Conservation (phyloP, 805 yeast species). For the Yarrowia keelungensis region DNA sequence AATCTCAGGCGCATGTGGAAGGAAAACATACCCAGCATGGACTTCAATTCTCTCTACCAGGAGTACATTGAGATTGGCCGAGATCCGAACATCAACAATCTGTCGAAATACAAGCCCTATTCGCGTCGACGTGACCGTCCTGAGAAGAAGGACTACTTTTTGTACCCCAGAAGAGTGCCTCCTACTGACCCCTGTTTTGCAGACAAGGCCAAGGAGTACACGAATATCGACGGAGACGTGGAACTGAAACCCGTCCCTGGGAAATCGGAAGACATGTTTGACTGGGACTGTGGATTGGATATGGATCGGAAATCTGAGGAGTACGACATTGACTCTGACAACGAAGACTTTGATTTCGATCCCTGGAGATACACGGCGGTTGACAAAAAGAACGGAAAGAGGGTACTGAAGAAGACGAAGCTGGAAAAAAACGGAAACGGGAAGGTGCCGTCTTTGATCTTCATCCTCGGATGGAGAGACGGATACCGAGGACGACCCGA, state of each 20-base stretch:
- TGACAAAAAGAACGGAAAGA: no score
- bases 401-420: no score
- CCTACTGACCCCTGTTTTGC: neutral
- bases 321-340: neutral
- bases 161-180: neutral
- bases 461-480: neutral
- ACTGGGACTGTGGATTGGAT: neutral
- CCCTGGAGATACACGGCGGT: no score
- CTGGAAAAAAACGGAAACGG: neutral
- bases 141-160: neutral
- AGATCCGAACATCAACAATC: neutral
- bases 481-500: neutral
- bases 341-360: neutral
- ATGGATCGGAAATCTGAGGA: neutral
- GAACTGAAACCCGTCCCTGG: neutral
- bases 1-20: neutral
- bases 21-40: neutral
- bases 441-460: neutral
- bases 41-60: neutral
- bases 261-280: neutral
- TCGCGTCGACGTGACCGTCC: neutral
- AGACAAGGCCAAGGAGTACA: neutral
- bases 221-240: neutral
- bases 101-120: neutral
- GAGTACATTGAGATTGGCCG: neutral